Evolutionary conservation across 2,329 filamentous ascomycete genomes (phyloP).

Genomic region (Tolypocladium nubicola): DNA sequence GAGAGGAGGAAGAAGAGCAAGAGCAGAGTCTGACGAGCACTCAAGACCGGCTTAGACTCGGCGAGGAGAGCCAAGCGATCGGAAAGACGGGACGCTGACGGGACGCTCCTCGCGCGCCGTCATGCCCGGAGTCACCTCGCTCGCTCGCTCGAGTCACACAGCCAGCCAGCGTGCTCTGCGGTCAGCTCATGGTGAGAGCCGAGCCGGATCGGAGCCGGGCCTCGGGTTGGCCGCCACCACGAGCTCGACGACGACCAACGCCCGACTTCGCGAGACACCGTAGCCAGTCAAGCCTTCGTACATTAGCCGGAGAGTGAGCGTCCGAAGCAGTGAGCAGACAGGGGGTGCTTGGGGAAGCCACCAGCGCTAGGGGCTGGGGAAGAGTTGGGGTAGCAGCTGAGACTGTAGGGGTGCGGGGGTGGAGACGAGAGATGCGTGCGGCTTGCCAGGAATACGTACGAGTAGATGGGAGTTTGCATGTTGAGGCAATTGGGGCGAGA

Average conservation of each 20-base stretch:
- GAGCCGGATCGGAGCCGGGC: background rate
- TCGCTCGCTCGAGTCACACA: background rate
- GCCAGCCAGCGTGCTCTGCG: background rate
- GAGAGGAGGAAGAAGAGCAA: too few species aligned
- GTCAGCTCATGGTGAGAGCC: background rate
- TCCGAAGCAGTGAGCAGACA: background rate
- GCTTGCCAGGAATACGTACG: background rate
- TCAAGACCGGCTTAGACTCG: background rate
- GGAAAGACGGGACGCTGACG: background rate
- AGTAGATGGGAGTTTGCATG: background rate
- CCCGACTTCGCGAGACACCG: too few species aligned
- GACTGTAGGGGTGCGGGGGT: background rate
- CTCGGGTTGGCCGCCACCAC: too few species aligned
- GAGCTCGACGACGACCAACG: background rate
- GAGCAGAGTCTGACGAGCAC: too few species aligned
- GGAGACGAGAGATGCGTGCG: background rate
- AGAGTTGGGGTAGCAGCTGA: background rate
- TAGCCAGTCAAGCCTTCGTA: too few species aligned
- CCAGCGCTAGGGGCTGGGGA: too few species aligned
- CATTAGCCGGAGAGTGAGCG: too few species aligned
- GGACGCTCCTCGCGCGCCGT: background rate
- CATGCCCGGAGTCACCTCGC: background rate
- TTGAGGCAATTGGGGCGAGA: background rate
- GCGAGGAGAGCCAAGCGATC: background rate
- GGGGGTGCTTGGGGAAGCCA: too few species aligned